phyloP scores from a whole-genome alignment of 23 red algal genomes.

The Chondrus crispus region DNA sequence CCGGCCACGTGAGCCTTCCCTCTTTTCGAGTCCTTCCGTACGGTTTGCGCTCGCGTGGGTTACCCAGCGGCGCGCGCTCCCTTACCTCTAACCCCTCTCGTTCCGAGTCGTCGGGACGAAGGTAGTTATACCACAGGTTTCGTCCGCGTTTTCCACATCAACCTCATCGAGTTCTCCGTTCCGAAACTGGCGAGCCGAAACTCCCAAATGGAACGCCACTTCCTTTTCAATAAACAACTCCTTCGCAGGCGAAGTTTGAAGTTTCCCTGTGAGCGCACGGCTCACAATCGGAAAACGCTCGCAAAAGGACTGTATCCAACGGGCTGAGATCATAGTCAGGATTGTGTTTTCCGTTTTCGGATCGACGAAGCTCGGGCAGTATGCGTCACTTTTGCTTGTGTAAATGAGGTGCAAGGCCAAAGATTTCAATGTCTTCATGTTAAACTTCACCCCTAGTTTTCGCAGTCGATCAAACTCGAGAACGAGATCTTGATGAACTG shows the following conservation, averaged over 20 bases:
- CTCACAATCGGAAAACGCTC: not conserved
- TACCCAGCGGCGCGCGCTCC: too few relatives aligned
- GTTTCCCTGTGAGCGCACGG: not conserved
- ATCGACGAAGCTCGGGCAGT: not conserved
- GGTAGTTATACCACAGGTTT: too few relatives aligned
- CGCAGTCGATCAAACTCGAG: not conserved
- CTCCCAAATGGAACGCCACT: not conserved
- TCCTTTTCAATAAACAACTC: not conserved
- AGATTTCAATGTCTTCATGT: not conserved
- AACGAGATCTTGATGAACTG: not conserved
- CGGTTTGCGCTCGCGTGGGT: too few relatives aligned
- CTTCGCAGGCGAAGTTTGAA: not conserved
- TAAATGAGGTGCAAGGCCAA: not conserved
- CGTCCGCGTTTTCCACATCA: not conserved
- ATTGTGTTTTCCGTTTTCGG: not conserved
- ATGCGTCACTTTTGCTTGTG: not conserved
- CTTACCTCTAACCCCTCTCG: too few relatives aligned
- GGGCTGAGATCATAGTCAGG: not conserved
- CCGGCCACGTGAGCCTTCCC: too few relatives aligned
- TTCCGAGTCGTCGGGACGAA: too few relatives aligned
- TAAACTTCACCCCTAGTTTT: not conserved
- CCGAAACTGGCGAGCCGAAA: not conserved
- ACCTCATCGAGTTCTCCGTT: not conserved
- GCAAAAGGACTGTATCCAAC: not conserved
- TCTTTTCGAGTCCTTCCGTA: too few relatives aligned